Percentiles rank a stretch among this genome's conserved stretches.
These are phyloP conservation scores for Leccinum ochraceum DNA, from an alignment of 768 basidiomycete genomes.

Conservation along the genomic window DNA sequence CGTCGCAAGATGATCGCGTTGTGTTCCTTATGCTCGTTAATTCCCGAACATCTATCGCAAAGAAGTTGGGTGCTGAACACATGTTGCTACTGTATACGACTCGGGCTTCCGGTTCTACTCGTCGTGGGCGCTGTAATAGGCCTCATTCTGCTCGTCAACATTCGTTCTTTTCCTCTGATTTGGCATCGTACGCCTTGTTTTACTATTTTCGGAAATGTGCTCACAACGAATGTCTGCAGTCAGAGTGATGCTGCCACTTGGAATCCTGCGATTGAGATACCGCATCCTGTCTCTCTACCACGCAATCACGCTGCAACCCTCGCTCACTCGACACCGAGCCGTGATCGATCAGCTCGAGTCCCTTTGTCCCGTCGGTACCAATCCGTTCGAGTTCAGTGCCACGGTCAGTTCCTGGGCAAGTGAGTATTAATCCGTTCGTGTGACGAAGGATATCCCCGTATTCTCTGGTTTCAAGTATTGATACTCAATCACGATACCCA, in stretches of 20 bases:
- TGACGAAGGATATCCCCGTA: neutral
- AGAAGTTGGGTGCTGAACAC: neutral
- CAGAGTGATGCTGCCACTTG: slow-evolving; percentile 13
- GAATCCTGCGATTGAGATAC: slow-evolving; percentile 15
- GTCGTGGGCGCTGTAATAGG: slow-evolving; percentile 4
- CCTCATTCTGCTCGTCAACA: slow-evolving; percentile 14
- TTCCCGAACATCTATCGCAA: neutral
- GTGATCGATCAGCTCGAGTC: slow-evolving; percentile 16
- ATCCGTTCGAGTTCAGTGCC: slow-evolving; percentile 17
- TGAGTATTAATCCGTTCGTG: slow-evolving; percentile 4
- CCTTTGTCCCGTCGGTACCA: slow-evolving; percentile 14
- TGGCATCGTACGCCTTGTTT: slow-evolving; percentile 15
- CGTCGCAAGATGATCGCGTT: neutral
- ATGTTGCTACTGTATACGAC: neutral
- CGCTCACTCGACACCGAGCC: slow-evolving; percentile 10
- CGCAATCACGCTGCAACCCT: slow-evolving; percentile 8
- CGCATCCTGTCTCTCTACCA: slow-evolving; percentile 7
- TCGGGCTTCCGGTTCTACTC: neutral
- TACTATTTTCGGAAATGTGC: neutral
- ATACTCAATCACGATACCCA: slow-evolving; percentile 1
- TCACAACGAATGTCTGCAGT: slow-evolving; percentile 3
- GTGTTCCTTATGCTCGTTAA: slow-evolving; percentile 9
- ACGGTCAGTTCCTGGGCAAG: slow-evolving; percentile 15
- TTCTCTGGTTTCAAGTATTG: neutral
- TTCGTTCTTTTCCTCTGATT: slow-evolving; percentile 12